Evolutionary conservation across 2,329 filamentous ascomycete genomes (phyloP).

Genomic region (Aspergillus spinulosporus): DNA sequence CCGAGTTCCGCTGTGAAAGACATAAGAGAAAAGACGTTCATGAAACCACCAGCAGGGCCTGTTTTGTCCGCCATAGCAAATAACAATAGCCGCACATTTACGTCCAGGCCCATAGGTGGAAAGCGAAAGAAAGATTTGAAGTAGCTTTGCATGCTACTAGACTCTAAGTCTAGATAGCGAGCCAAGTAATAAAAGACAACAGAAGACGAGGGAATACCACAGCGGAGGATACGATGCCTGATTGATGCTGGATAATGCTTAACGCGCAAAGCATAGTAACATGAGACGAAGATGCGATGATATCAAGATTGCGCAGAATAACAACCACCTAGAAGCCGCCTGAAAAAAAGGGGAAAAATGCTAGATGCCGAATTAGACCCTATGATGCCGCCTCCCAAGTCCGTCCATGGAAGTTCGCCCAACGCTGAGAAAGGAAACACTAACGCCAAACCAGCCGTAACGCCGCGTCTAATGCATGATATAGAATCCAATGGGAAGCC

Average conservation of each 20-base stretch:
- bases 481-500: slow-evolving; percentile 21
- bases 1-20: too few relatives aligned
- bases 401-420: slow-evolving; percentile 28
- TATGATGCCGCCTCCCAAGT: slow-evolving; percentile 23
- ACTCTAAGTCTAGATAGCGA: slow-evolving; percentile 5
- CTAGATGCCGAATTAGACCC: slow-evolving; percentile 31
- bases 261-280: slow-evolving; percentile 19
- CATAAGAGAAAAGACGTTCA: too few relatives aligned
- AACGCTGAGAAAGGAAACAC: slow-evolving; percentile 18
- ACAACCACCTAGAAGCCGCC: slow-evolving; percentile 20
- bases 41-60: too few relatives aligned
- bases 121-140: slow-evolving; percentile 6
- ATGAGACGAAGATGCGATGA: slow-evolving; percentile 24
- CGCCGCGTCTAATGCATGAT: slow-evolving; percentile 39
- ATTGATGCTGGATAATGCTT: slow-evolving; percentile 15
- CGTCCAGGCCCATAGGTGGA: slow-evolving; percentile 16
- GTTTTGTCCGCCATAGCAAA: too few relatives aligned
- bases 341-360: slow-evolving; percentile 27
- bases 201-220: slow-evolving; percentile 11
- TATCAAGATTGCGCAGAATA: slow-evolving; percentile 17
- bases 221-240: slow-evolving; percentile 15
- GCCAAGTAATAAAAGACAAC: slow-evolving; percentile 9
- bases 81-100: slow-evolving; percentile 30
- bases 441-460: slow-evolving; percentile 31
- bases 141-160: not conserved